Evolutionary conservation across 441 rosid genomes (phyloP).

Genomic region (Aleurites moluccanus): DNA sequence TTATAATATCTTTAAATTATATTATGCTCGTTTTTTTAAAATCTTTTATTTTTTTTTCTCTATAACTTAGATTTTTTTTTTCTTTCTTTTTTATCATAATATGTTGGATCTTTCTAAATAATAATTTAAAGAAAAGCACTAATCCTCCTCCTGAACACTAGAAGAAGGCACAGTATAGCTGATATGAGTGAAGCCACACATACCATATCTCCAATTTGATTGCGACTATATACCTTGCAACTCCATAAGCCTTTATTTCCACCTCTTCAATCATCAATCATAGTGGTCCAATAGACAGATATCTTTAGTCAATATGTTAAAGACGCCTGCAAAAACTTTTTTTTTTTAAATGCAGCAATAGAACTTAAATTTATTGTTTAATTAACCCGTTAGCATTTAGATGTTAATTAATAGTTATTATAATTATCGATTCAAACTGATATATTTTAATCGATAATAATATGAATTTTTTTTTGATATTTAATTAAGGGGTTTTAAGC

Average conservation of each 20-base stretch:
- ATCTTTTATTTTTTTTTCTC: too few species aligned
- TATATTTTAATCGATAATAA: too few species aligned
- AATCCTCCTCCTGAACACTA: neutral
- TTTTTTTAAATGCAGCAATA: too few species aligned
- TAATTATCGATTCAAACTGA: too few species aligned
- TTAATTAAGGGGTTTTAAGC: neutral
- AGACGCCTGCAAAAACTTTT: neutral
- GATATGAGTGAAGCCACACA: neutral
- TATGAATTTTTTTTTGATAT: too few species aligned
- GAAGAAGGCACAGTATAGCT: neutral
- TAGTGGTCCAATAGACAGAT: slow-evolving; percentile 17
- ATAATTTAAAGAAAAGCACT: neutral
- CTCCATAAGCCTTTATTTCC: slow-evolving; percentile 20
- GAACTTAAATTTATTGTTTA: too few species aligned
- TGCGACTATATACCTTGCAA: slow-evolving; percentile 27
- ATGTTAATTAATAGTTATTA: too few species aligned
- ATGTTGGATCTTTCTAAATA: neutral
- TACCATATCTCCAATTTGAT: slow-evolving; percentile 15
- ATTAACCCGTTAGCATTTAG: too few species aligned
- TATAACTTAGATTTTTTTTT: too few species aligned
- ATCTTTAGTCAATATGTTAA: slow-evolving; percentile 11
- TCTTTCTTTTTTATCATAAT: too few species aligned
- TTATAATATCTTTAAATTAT: too few species aligned
- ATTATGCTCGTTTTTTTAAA: too few species aligned
- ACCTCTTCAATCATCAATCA: slow-evolving; percentile 27